A percentile compares a stretch with the other conserved stretches of the same genome.
Conservation (phyloP, 202 grass and related monocot genomes). For the Schoenoplectus tabernaemontani region DNA sequence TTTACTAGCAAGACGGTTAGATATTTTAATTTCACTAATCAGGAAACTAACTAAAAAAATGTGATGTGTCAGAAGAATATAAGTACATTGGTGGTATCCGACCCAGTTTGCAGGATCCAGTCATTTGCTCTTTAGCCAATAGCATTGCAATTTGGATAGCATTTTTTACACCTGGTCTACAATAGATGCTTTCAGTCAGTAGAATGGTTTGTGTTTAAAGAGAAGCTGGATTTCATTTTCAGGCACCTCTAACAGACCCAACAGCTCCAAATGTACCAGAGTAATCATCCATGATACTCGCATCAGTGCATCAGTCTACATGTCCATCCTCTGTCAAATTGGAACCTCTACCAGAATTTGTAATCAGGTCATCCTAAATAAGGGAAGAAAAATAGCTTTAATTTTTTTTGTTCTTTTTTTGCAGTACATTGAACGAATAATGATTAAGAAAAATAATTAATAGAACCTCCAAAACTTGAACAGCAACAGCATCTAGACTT, state of each 20-base stretch:
- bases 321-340: conserved; percentile 73
- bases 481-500: conserved; percentile 69
- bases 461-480: conserved; percentile 66
- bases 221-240: not conserved
- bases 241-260: conserved; percentile 78
- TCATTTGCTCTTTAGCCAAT: conserved; percentile 72
- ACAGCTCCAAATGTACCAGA: conserved; percentile 73
- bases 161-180: conserved; percentile 93
- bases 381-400: not conserved
- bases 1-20: not conserved
- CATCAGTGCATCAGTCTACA: conserved; percentile 94
- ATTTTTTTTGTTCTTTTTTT: not conserved
- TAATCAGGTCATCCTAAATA: conserved; percentile 65
- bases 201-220: not conserved
- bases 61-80: conserved; percentile 7
- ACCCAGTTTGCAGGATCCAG: conserved; percentile 57
- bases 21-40: not conserved
- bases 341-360: conserved; percentile 79
- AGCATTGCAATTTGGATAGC: conserved; percentile 61
- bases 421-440: not conserved
- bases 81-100: conserved; percentile 95
- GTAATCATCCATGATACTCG: conserved; percentile 90
- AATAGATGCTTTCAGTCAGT: conserved; percentile 3
- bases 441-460: not conserved
- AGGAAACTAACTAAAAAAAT: conserved; percentile 13